A percentile compares a stretch with the other conserved stretches of the same genome.
Conservation (phyloP, 805 yeast genomes). For the Pichia occidentalis region DNA sequence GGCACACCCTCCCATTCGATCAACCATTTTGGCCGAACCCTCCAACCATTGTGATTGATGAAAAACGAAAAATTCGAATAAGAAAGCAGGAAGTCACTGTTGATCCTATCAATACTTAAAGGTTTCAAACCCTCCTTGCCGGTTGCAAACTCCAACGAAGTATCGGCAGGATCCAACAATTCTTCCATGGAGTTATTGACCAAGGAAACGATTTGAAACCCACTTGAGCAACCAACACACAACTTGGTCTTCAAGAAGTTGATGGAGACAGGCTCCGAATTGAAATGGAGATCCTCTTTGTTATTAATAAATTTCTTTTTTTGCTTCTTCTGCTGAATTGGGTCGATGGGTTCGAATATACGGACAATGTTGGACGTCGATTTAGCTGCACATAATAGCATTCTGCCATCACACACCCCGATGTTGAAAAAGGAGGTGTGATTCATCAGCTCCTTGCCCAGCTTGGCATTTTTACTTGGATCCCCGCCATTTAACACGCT, state of each 20-base stretch:
- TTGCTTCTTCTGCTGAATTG: constrained; percentile 49
- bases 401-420: constrained; percentile 85
- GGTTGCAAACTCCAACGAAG: constrained; percentile 89
- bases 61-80: constrained; percentile 92
- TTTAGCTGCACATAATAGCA: constrained; percentile 84
- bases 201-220: constrained; percentile 88
- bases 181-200: constrained; percentile 83
- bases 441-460: constrained; percentile 73
- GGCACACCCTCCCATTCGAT: constrained; percentile 97
- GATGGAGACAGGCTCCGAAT: constrained; percentile 85
- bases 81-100: constrained; percentile 79
- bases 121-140: constrained; percentile 74
- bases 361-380: constrained; percentile 72
- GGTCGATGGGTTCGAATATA: constrained; percentile 86
- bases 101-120: constrained; percentile 83
- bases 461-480: constrained; percentile 46
- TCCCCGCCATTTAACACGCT: constrained; percentile 52
- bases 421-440: constrained; percentile 88
- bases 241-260: constrained; percentile 83
- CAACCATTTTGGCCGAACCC: constrained; percentile 88
- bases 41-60: constrained; percentile 94
- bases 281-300: constrained; percentile 69
- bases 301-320: constrained; percentile 68
- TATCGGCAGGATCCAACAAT: constrained; percentile 95
- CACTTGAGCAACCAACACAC: constrained; percentile 94